These are phyloP conservation scores for Candida boidinii DNA, from an alignment of 805 yeast genomes.

Conservation along the genomic window DNA sequence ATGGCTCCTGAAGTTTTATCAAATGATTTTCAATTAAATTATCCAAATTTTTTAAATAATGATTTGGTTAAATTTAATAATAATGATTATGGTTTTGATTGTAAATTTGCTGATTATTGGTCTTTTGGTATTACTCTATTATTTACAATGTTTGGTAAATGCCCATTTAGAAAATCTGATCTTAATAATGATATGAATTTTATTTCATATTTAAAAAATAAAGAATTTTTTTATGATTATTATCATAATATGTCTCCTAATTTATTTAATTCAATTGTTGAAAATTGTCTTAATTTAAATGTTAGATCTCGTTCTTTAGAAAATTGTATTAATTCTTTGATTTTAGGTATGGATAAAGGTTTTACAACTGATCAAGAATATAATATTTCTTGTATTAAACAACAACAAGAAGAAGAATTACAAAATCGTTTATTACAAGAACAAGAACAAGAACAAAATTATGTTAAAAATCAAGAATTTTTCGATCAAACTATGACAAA, in stretches of 20 bases:
- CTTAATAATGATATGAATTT: slow-evolving; percentile 32
- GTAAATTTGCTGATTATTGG: slow-evolving; percentile 45
- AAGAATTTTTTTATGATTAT: slow-evolving; percentile 37
- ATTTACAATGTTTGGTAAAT: slow-evolving; percentile 41
- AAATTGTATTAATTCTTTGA: slow-evolving; percentile 24
- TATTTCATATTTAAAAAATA: slow-evolving; percentile 30
- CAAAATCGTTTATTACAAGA: slow-evolving; percentile 4
- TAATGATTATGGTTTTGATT: slow-evolving; percentile 27
- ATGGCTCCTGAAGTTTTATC: slow-evolving; percentile 45
- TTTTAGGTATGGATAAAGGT: slow-evolving; percentile 28
- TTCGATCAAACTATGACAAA: slow-evolving; percentile 1
- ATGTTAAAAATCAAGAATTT: neutral
- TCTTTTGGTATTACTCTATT: slow-evolving; percentile 44
- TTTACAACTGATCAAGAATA: slow-evolving; percentile 39
- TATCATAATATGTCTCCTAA: slow-evolving; percentile 36
- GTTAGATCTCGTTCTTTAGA: slow-evolving; percentile 31
- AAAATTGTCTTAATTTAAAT: slow-evolving; percentile 29
- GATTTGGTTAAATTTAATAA: slow-evolving; percentile 1
- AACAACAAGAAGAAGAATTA: slow-evolving; percentile 6
- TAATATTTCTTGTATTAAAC: slow-evolving; percentile 7
- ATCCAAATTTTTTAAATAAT: neutral
- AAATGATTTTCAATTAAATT: slow-evolving; percentile 3
- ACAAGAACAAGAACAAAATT: neutral
- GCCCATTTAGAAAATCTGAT: slow-evolving; percentile 39
- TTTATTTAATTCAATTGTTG: slow-evolving; percentile 32